phyloP scores from a whole-genome alignment of 1,284 basidiomycete genomes.

The Blastosporella zonata region DNA sequence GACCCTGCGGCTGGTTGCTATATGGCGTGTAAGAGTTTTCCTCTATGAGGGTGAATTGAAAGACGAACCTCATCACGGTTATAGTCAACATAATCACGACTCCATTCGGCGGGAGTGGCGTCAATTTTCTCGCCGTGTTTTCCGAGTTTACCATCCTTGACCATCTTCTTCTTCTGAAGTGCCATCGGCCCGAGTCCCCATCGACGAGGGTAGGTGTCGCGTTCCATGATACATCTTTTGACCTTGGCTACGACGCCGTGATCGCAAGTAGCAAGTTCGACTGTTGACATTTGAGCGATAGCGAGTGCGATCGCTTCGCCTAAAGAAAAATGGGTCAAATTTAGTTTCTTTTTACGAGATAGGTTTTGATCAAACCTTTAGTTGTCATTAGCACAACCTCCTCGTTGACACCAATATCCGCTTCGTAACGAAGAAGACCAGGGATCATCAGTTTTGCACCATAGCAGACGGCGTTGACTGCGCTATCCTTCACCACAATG shows the following conservation, averaged over 20 bases:
- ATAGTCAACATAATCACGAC: constrained; percentile 92
- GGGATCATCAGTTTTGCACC: constrained; percentile 99
- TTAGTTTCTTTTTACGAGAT: background rate
- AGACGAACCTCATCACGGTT: constrained; percentile 47
- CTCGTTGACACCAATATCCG: constrained; percentile 93
- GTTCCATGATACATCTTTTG: constrained; percentile 99
- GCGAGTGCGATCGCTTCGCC: constrained; percentile 97
- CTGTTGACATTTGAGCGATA: constrained; percentile 98
- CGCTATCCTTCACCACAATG: constrained; percentile 98
- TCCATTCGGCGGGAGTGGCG: constrained; percentile 91
- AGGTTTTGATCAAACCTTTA: constrained; percentile 59
- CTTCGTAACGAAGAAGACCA: constrained; percentile 95
- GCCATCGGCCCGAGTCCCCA: constrained; percentile 99
- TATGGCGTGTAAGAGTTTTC: constrained; percentile 6
- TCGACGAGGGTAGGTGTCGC: constrained; percentile 95
- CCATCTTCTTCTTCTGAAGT: constrained; percentile 96
- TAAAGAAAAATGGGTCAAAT: constrained; percentile 24
- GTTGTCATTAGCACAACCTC: constrained; percentile 99
- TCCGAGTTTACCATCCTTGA: constrained; percentile 94
- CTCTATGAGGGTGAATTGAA: constrained; percentile 3
- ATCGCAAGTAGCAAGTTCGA: constrained; percentile 96
- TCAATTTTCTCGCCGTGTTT: constrained; percentile 93
- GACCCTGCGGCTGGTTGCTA: constrained; percentile 47
- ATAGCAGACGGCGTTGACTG: constrained; percentile 99
- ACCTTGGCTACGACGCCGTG: constrained; percentile 99